phyloP scores from a whole-genome alignment of 2,329 filamentous ascomycete genomes.

The Beauveria pseudobassiana region DNA sequence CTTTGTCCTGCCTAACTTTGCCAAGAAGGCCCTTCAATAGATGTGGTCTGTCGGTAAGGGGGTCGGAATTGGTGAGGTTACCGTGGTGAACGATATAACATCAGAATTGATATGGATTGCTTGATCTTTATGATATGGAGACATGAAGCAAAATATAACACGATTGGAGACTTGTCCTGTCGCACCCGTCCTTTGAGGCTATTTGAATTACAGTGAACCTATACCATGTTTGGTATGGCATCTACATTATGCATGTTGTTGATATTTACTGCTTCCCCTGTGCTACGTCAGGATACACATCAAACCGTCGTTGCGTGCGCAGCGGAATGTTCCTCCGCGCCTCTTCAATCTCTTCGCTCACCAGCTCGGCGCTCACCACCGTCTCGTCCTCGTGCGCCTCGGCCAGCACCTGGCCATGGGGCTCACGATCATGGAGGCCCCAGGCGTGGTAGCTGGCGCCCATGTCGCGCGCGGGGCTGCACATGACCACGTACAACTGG shows the following conservation, averaged over 20 bases:
- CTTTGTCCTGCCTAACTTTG: slow-evolving; percentile 91
- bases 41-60: neutral
- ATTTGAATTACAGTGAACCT: neutral
- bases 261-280: slow-evolving; percentile 28
- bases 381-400: slow-evolving; percentile 74
- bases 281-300: slow-evolving; percentile 90
- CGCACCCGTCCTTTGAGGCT: neutral
- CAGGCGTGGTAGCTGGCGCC: slow-evolving; percentile 72
- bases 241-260: neutral
- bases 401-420: slow-evolving; percentile 74
- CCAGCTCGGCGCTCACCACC: slow-evolving; percentile 66
- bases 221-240: neutral
- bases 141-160: neutral
- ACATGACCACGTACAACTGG: slow-evolving; percentile 87
- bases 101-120: neutral
- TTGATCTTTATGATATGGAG: neutral
- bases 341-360: slow-evolving; percentile 61
- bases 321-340: slow-evolving; percentile 79
- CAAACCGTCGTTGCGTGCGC: slow-evolving; percentile 77
- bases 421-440: slow-evolving; percentile 77
- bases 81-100: slow-evolving; percentile 4
- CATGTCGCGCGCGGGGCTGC: slow-evolving; percentile 80
- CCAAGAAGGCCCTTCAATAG: slow-evolving; percentile 65
- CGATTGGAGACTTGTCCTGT: neutral
- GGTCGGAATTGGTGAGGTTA: neutral